Base-by-base conservation (phyloP, 2,329 filamentous ascomycete species). In the Diaporthe sp. region DNA sequence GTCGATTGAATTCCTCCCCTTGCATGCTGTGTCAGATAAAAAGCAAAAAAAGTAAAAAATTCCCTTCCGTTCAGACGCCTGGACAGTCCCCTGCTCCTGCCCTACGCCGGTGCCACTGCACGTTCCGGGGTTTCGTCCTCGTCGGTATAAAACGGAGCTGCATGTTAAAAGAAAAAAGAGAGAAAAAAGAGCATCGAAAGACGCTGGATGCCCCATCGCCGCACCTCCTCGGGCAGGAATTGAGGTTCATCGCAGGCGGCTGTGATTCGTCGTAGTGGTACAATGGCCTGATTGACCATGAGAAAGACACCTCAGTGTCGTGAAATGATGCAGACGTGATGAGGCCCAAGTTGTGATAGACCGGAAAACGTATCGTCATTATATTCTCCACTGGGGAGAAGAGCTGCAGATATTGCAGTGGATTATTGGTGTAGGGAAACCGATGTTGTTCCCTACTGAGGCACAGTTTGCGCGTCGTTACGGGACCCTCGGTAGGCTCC, bases 401-500 rank as follows among this genome's bases (percentile, higher is more conserved):
- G 25, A 15, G 55, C 50, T 56, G 12, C 25, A 44, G 55, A 53
- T 39, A 19, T 19, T 63, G 42, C 22, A 27, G 30, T 37, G 32
- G 22, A 32, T 61, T 37, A 70, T 27, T 44, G 15, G 59, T 39
- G 32, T 61, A 15, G 55, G 10, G 39, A 27, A 47, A 37, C 9
- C 35, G 22, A n/a, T 35, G n/a, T 4, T 19, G 13, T 19, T 15
- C 44, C 35, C 42, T 70, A 73, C 58, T 75, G 71, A 25, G 73
- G 42, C 12, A 69, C 30, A 39, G 65, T 37, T 42, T 69, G 71
- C 35, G n/a, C 51, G 25, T 69, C 56, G 44, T 30, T 74, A 30
- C 73, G 73, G 27, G 65, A 81, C 42, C 86, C 84, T 35, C 78
- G 76, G 73, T 76, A 78, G 37, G 77, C 78, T 44, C 83, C 84